Base-by-base conservation (phyloP, 768 basidiomycete species). In the Sarcodon aspratus region DNA sequence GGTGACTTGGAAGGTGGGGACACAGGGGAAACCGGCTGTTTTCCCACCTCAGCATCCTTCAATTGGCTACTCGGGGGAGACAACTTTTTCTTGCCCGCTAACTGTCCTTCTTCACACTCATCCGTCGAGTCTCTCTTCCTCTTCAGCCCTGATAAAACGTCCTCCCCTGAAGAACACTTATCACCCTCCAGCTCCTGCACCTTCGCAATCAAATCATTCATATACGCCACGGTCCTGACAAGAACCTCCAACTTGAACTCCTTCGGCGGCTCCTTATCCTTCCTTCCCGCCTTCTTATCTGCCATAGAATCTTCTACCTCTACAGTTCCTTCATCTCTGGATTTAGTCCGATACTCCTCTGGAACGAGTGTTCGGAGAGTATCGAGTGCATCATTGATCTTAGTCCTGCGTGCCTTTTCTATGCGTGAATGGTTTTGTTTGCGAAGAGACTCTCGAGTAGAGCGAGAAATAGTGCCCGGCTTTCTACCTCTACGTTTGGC, bases 361-460 rank as follows among this genome's bases (percentile, higher is more conserved):
- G 91, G 90, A 1, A 95, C 89, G 57, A 96, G 79, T 54, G 73
- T 71, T 52, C 82, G 78, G 42, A 97, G 66, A 2, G 82, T 78
- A 2, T 82, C 73, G 6, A 97, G 73, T 0, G 93, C 90, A 46
- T 90, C 84, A 60, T 98, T 98, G 54, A 98, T 97, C 74, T 96
- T 96, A 9, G 94, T 95, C 51, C 94, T 74, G 32, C 94, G 70
- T 0, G 93, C 80, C 60, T 94, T 88, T 68, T 98, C 94, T 61
- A 98, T 98, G 53, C 93, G 80, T 6, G 85, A 89, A 59, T 98
- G 94, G 65, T 96, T 96, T 34, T 90, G 78, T 63, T 94, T 91
- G 47, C 94, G 79, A 64, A 90, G 82, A 2, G 83, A 77, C 65
- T 95, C 92, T 44, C 93, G 74, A 32, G 85, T 85, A 11, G 76